Conservation (phyloP, 2,329 filamentous ascomycete genomes). For the Corynespora cassiicola region DNA sequence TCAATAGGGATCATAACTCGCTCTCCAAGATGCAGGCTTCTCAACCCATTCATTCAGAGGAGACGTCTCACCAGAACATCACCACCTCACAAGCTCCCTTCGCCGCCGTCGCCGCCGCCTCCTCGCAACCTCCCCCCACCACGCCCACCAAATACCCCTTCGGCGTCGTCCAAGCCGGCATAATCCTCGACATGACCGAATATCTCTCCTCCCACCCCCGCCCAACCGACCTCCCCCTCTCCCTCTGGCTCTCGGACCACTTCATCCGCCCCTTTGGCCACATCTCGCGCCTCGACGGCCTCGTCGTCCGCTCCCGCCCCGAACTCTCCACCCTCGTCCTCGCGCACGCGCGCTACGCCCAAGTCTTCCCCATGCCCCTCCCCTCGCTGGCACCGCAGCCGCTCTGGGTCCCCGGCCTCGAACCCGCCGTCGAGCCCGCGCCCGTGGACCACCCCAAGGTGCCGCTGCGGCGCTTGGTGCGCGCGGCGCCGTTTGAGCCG, state of each 20-base stretch:
- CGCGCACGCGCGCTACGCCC: conserved; percentile 11
- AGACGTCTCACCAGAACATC: no score
- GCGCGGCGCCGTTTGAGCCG: no score
- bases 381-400: conserved; percentile 2
- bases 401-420: conserved; percentile 14
- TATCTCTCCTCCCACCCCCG: conserved; percentile 7
- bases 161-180: conserved; percentile 14
- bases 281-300: conserved; percentile 16
- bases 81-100: no score
- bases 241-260: conserved; percentile 9
- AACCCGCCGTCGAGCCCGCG: no score
- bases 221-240: conserved; percentile 4
- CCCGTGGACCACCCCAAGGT: no score
- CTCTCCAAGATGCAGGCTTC: no score
- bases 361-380: not conserved
- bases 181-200: conserved; percentile 11
- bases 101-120: no score
- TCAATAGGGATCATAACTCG: no score
- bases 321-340: conserved; percentile 4
- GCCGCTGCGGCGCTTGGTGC: no score
- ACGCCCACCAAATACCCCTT: no score
- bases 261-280: conserved; percentile 15
- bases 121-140: no score
- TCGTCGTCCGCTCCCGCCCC: conserved; percentile 8
- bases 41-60: no score